Conservation (phyloP, 2,329 filamentous ascomycete genomes). For the Curvularia hawaiiensis region DNA sequence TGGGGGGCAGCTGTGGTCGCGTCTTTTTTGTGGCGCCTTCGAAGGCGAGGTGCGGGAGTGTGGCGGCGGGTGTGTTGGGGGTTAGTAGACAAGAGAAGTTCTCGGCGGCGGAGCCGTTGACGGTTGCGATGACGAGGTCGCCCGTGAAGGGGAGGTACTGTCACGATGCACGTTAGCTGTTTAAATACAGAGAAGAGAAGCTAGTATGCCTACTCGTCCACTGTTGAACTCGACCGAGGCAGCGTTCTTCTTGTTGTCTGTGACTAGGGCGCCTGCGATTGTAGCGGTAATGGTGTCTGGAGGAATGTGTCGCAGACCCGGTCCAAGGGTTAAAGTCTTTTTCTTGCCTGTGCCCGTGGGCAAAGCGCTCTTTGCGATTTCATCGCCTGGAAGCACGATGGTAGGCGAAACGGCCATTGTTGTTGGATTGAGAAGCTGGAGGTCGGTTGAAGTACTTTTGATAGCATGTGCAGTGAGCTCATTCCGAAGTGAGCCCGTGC, state of each 20-base stretch:
- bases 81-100: constrained; percentile 81
- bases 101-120: constrained; percentile 77
- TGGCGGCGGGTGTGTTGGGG: constrained; percentile 64
- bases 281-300: constrained; percentile 74
- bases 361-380: constrained; percentile 67
- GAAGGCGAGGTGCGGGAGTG: constrained; percentile 88
- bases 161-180: no score
- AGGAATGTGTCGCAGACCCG: constrained; percentile 81
- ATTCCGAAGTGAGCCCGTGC: constrained; percentile 19
- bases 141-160: constrained; percentile 77
- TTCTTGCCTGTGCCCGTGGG: constrained; percentile 68
- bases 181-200: background rate
- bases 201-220: constrained; percentile 61
- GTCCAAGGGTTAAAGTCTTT: constrained; percentile 77
- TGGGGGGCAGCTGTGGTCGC: constrained; percentile 73
- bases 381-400: constrained; percentile 84
- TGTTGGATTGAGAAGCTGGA: background rate
- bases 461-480: constrained; percentile 21
- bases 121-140: constrained; percentile 87
- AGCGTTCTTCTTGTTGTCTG: constrained; percentile 74
- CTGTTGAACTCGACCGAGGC: constrained; percentile 76
- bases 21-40: constrained; percentile 93
- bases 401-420: constrained; percentile 61
- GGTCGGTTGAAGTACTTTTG: background rate
- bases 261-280: constrained; percentile 69